Evolutionary conservation across 2,329 filamentous ascomycete genomes (phyloP), one percentile per base, ranked within the genome.

Genomic region (Fusarium temperatum): DNA sequence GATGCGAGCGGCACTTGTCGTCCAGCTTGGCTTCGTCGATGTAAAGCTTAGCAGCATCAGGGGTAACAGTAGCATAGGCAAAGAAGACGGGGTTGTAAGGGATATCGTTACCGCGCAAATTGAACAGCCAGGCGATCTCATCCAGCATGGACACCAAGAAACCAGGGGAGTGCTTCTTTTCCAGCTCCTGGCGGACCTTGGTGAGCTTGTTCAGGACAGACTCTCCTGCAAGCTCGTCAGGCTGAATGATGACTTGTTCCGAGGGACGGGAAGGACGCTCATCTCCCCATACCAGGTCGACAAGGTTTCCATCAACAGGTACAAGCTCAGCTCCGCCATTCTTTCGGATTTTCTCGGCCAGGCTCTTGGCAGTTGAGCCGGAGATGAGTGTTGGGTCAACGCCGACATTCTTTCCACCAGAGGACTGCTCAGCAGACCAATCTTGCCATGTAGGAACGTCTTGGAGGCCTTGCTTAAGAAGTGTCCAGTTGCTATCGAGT

Each of bases 11-110:
- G 65, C 90, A 92, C 55, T 93, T 90, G 7, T 88, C 84, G 39
- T 88, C 90, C 35, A 98, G 84, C 82, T 98, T 98, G 20, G 89
- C 88, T 18, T 91, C 89, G 79, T 98, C 93, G 66, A 98, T 86
- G 79, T 98, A 99, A 10, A 99, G 87, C 3, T 91, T 95, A 30
- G 92, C 94, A 4, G 90, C 86, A 17, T 87, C 91, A 4, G 91
- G 90, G 5, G 96, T 98, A 72, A 99, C 86, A 47, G 96, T 89
- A 50, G 96, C 96, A 79, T 98, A 99, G 22, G 96, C 96, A 84
- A 98, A 98, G 86, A 99, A 98, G 56, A 99, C 96, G 0, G 96
- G 96, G 80, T 99, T 99, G 85, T 96, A 99, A 1, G 95, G 94
- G 74, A 99, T 98, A 81, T 98, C 96, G 81, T 89, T 96, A 77